phyloP scores from a whole-genome alignment of 495 filamentous ascomycete genomes.

The Hypoxylon lienhwacheense region DNA sequence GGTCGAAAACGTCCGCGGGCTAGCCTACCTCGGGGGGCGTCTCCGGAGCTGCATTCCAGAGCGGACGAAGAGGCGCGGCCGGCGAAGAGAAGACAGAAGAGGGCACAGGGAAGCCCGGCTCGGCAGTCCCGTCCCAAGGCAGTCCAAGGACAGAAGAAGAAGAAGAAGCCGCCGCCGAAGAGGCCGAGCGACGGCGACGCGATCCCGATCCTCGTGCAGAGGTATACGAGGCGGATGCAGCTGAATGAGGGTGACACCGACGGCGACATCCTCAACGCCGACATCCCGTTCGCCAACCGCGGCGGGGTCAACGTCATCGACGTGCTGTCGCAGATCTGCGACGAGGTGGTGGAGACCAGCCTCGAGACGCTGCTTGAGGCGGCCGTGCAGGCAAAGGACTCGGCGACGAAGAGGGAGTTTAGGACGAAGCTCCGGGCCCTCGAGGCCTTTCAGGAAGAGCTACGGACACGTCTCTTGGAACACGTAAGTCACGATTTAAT shows the following conservation, averaged over 20 bases:
- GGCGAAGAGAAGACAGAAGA: conserved; percentile 40
- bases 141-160: conserved; percentile 6
- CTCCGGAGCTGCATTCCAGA: conserved; percentile 37
- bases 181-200: conserved; percentile 37
- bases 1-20: conserved; percentile 44
- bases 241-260: conserved; percentile 37
- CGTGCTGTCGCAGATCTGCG: conserved; percentile 68
- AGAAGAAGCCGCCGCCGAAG: conserved; percentile 25
- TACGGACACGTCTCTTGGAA: conserved; percentile 64
- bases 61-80: conserved; percentile 30
- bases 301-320: conserved; percentile 70
- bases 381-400: conserved; percentile 42
- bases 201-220: conserved; percentile 51
- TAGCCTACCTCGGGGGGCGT: conserved; percentile 34
- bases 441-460: conserved; percentile 67
- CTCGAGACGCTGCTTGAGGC: conserved; percentile 50
- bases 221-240: conserved; percentile 45
- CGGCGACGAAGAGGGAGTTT: conserved; percentile 53
- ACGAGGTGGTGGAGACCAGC: conserved; percentile 62
- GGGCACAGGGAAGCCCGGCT: conserved; percentile 38
- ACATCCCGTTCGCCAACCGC: conserved; percentile 57
- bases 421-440: conserved; percentile 64
- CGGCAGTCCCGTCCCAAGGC: conserved; percentile 43
- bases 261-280: conserved; percentile 49
- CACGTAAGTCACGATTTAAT: conserved; percentile 55